A percentile compares a stretch with the other conserved stretches of the same genome.
Evolutionary conservation across 2,329 filamentous ascomycete genomes (phyloP).

Genomic region (Cadophora gregata): DNA sequence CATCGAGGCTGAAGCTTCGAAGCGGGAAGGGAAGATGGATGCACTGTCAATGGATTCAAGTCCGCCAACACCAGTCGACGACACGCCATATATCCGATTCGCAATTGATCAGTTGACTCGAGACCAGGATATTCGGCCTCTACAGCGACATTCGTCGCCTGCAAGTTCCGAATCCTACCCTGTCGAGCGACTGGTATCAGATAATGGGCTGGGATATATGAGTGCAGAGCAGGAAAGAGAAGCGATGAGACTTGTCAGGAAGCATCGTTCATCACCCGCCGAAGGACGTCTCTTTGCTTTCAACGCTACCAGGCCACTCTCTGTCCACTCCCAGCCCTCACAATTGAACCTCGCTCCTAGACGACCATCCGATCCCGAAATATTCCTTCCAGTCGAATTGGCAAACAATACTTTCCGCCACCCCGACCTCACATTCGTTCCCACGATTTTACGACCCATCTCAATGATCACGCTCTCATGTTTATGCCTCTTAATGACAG

Average conservation of each 20-base stretch:
- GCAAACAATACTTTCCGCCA: conserved; percentile 51
- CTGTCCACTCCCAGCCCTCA: conserved; percentile 25
- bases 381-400: conserved; percentile 55
- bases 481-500: conserved; percentile 72
- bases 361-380: conserved; percentile 43
- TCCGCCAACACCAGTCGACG: conserved; percentile 76
- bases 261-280: conserved; percentile 45
- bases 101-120: conserved; percentile 87
- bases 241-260: conserved; percentile 44
- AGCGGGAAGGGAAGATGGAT: conserved; percentile 32
- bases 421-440: conserved; percentile 70
- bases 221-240: conserved; percentile 38
- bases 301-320: conserved; percentile 42
- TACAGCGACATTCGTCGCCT: conserved; percentile 54
- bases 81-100: conserved; percentile 87
- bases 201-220: conserved; percentile 48
- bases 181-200: conserved; percentile 55
- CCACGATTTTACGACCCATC: conserved; percentile 70
- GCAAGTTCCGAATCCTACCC: conserved; percentile 52
- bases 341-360: conserved; percentile 22
- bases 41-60: conserved; percentile 40
- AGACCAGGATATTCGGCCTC: conserved; percentile 67
- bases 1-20: conserved; percentile 35
- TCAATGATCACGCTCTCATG: conserved; percentile 66
- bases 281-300: conserved; percentile 40